phyloP scores from a whole-genome alignment of 192 early-diverging fungal species.

The Rhizoclosmatium globosum region DNA sequence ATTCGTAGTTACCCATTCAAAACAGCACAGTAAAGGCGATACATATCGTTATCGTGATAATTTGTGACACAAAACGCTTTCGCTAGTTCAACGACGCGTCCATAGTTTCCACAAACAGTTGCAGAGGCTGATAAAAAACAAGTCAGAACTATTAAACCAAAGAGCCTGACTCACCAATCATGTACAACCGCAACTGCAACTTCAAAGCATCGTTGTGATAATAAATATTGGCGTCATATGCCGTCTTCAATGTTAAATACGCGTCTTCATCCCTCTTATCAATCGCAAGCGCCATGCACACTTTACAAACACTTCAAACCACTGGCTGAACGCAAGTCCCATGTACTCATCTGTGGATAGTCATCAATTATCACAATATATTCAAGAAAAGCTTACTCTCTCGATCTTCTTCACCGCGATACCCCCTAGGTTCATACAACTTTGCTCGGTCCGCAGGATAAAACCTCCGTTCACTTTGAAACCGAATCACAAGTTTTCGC shows the following conservation, averaged over 20 bases:
- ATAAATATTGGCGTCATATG: slow-evolving; percentile 68
- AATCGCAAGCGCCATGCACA: slow-evolving; percentile 34
- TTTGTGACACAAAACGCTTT: slow-evolving; percentile 40
- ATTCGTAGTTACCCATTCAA: slow-evolving; percentile 42
- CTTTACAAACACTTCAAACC: slow-evolving; percentile 71
- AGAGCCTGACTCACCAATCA: slow-evolving; percentile 62
- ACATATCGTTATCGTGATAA: slow-evolving; percentile 49
- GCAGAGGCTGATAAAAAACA: slow-evolving; percentile 37
- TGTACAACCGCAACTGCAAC: slow-evolving; percentile 55
- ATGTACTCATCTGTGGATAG: slow-evolving; percentile 34
- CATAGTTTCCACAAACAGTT: slow-evolving; percentile 47
- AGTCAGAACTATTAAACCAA: neutral
- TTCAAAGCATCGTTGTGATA: slow-evolving; percentile 56
- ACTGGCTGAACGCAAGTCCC: slow-evolving; percentile 61
- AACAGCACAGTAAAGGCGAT: slow-evolving; percentile 58
- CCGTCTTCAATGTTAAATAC: slow-evolving; percentile 60
- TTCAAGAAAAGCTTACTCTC: neutral
- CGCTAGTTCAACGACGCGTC: slow-evolving; percentile 40
- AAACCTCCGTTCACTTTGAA: slow-evolving; percentile 50
- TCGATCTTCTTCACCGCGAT: slow-evolving; percentile 12
- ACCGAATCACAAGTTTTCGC: slow-evolving; percentile 39
- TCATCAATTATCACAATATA: neutral
- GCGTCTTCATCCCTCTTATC: neutral
- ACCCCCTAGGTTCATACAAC: slow-evolving; percentile 14
- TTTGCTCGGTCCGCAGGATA: slow-evolving; percentile 43